Evolutionary conservation across 345 rosid genomes (phyloP).

Genomic region (Luvunga scandens): DNA sequence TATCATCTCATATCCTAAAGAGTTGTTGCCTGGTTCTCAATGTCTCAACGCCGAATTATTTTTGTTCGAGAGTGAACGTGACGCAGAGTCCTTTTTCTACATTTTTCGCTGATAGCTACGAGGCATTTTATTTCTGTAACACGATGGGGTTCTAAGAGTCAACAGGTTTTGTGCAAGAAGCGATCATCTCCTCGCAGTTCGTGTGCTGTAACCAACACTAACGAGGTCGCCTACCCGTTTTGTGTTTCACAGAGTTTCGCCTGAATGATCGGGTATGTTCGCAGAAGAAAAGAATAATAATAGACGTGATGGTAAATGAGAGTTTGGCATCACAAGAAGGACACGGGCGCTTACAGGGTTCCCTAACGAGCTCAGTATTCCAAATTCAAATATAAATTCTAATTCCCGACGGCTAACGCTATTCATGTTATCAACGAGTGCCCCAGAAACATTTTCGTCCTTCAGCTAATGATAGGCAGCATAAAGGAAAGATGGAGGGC

Average conservation of each 20-base stretch:
- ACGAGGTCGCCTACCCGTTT: not conserved
- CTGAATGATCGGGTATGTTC: not conserved
- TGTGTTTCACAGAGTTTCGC: not conserved
- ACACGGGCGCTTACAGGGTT: not conserved
- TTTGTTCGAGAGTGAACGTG: too few species aligned
- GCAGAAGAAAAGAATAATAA: not conserved
- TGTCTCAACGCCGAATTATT: too few species aligned
- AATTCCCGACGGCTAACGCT: not conserved
- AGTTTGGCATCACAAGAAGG: not conserved
- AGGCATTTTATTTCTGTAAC: not conserved
- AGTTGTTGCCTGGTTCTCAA: too few species aligned
- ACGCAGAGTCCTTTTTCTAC: not conserved
- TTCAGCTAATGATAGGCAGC: not conserved
- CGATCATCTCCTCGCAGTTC: not conserved
- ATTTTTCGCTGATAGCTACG: not conserved
- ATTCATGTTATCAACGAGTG: not conserved
- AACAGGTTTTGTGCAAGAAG: not conserved
- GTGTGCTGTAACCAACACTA: not conserved
- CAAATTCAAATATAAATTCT: not conserved
- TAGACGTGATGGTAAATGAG: not conserved
- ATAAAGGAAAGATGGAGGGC: constrained; percentile 30
- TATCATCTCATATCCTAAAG: too few species aligned
- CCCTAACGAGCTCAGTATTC: too few species aligned
- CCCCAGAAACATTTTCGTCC: not conserved
- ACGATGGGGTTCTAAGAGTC: not conserved